Conservation (phyloP, 805 yeast species). For the Wickerhamomyces rabaulensis region DNA sequence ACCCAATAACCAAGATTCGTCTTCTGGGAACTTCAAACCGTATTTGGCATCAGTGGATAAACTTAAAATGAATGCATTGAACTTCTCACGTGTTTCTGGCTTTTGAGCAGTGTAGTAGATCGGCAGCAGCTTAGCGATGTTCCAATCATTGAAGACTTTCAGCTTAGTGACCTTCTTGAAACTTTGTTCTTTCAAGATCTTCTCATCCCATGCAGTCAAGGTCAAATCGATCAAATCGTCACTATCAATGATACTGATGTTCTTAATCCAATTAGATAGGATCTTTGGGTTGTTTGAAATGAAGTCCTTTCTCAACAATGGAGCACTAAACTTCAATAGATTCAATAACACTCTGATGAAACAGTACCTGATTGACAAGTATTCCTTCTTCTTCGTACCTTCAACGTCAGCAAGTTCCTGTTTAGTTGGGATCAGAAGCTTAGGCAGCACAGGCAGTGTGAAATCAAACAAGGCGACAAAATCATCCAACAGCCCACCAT, state of each 20-base stretch:
- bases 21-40: conserved; percentile 43
- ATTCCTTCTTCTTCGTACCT: conserved; percentile 28
- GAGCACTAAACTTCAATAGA: conserved; percentile 43
- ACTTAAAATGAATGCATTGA: conserved; percentile 42
- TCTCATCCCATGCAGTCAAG: conserved; percentile 41
- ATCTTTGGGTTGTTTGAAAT: conserved; percentile 51
- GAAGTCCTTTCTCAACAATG: conserved; percentile 60
- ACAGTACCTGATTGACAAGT: conserved; percentile 46
- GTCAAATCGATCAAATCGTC: conserved; percentile 34
- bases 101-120: conserved; percentile 37
- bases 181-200: conserved; percentile 52
- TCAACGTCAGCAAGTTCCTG: conserved; percentile 37
- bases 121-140: conserved; percentile 51
- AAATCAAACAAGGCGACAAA: conserved; percentile 67
- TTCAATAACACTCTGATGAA: conserved; percentile 60
- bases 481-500: conserved; percentile 48
- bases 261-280: conserved; percentile 64
- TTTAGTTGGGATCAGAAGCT: conserved; percentile 49
- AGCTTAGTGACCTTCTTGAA: conserved; percentile 69
- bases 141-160: conserved; percentile 73
- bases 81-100: conserved; percentile 30
- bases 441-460: conserved; percentile 54
- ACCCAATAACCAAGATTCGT: conserved; percentile 45
- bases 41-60: conserved; percentile 43
- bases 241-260: conserved; percentile 50